Base-by-base conservation (phyloP, 805 yeast genomes). In the Saturnispora ahearnii region DNA sequence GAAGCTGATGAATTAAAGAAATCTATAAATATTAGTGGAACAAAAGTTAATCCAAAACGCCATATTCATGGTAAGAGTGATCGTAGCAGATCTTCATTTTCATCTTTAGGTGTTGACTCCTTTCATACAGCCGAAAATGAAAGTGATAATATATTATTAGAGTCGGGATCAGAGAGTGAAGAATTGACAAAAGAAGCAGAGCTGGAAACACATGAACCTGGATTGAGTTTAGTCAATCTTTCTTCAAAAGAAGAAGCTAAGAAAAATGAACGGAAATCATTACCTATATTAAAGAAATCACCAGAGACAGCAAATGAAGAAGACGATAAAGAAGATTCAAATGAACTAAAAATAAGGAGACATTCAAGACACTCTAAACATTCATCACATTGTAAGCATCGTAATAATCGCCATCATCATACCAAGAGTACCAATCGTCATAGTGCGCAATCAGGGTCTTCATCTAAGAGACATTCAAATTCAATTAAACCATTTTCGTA, bases 401-500 rank as follows among this genome's bases (percentile, higher is more conserved):
- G 40, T 33, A 52, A 15, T 33, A 52, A 12, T 22, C 41, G 31
- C 34, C 42, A 37, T 18, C 41, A 45, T 11, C 36, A 30, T n/a
- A 42, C 41, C 3, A 46, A 31, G n/a, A 43, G 29, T 9, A 15
- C 29, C 22, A n/a, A 21, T 29, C 24, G 43, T 11, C 33, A 33
- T 13, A 37, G 41, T 31, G 18, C 48, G 32, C 47, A 53, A 13
- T 43, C 50, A 4, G 30, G 49, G 6, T 45, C 55, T 7, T 50
- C 42, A 26, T 44, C 44, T 21, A 53, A 31, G 52, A 55, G 53
- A 55, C 56, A 12, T 38, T 55, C 36, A 2, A 34, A 45, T 5
- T 61, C 59, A 43, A 47, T 60, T 30, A 62, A 57, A 44, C 66
- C 70, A n/a, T 66, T 68, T 44, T 65, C 70, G 0, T 65, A 65